A percentile compares a stretch with the other conserved stretches of the same genome.
Evolutionary conservation across 1,284 basidiomycete species (phyloP).

Genomic region (Sporisorium scitamineum): DNA sequence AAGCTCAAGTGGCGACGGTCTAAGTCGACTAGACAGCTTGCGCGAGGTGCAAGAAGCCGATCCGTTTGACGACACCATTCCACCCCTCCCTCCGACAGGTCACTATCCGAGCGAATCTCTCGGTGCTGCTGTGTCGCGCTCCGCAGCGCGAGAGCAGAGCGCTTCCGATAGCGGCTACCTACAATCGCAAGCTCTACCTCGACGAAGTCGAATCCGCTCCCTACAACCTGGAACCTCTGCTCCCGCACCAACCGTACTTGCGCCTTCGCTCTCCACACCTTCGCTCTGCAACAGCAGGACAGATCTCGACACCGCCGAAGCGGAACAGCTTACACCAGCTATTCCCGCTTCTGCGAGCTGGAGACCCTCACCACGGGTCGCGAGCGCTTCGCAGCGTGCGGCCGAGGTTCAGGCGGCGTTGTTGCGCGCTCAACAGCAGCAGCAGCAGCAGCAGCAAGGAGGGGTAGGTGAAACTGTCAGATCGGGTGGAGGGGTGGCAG

Average conservation of each 20-base stretch:
- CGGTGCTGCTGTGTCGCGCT: slow-evolving; percentile 43
- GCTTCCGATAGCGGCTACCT: neutral
- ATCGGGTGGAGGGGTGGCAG: neutral
- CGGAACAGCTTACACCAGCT: neutral
- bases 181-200: slow-evolving; percentile 20
- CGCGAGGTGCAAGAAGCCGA: slow-evolving; percentile 30
- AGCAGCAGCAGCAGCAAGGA: no score
- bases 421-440: slow-evolving; percentile 6
- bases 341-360: slow-evolving; percentile 43
- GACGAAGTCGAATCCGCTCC: slow-evolving; percentile 30
- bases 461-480: neutral
- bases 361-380: slow-evolving; percentile 41
- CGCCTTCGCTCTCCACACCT: slow-evolving; percentile 32
- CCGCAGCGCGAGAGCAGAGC: slow-evolving; percentile 9
- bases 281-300: slow-evolving; percentile 14
- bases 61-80: slow-evolving; percentile 19
- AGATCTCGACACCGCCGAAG: neutral
- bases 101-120: slow-evolving; percentile 48
- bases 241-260: slow-evolving; percentile 24
- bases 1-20: slow-evolving; percentile 23
- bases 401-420: slow-evolving; percentile 32
- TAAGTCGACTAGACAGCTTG: slow-evolving; percentile 35
- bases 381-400: slow-evolving; percentile 34
- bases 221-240: slow-evolving; percentile 29
- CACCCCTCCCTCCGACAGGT: slow-evolving; percentile 12